Conservation (phyloP, 2,329 filamentous ascomycete species). For the Calonectria multiphialidica region DNA sequence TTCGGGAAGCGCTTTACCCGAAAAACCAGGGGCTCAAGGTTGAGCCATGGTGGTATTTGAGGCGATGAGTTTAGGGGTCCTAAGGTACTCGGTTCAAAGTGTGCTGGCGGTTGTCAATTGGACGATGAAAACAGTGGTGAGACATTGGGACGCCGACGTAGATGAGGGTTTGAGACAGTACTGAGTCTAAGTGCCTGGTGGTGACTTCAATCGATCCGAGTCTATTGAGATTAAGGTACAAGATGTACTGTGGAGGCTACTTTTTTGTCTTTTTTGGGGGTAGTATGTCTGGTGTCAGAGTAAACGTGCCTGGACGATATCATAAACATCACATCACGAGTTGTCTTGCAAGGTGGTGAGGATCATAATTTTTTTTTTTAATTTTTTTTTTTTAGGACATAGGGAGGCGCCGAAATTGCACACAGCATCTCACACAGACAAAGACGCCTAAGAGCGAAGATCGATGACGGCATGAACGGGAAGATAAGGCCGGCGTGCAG, state of each 20-base stretch:
- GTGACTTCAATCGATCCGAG: background rate
- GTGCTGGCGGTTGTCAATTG: background rate
- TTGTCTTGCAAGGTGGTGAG: background rate
- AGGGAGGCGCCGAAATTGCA: background rate
- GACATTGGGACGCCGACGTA: constrained; percentile 1
- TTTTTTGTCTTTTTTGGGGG: background rate
- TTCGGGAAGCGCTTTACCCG: constrained; percentile 1
- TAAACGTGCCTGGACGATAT: background rate
- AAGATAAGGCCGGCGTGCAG: background rate
- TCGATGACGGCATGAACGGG: constrained; percentile 1
- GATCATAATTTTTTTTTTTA: background rate
- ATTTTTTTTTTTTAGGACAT: background rate
- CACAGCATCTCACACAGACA: background rate
- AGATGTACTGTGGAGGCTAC: background rate
- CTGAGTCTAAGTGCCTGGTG: background rate
- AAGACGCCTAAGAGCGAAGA: background rate
- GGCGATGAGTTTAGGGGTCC: background rate
- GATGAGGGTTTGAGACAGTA: constrained; percentile 8
- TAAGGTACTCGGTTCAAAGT: background rate
- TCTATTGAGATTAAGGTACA: background rate
- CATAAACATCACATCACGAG: background rate
- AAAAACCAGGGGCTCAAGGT: background rate
- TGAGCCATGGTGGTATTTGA: background rate
- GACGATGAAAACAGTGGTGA: background rate
- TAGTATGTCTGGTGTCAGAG: background rate